Conservation (phyloP, 2,329 filamentous ascomycete species). For the Arthrocladium fulminans region DNA sequence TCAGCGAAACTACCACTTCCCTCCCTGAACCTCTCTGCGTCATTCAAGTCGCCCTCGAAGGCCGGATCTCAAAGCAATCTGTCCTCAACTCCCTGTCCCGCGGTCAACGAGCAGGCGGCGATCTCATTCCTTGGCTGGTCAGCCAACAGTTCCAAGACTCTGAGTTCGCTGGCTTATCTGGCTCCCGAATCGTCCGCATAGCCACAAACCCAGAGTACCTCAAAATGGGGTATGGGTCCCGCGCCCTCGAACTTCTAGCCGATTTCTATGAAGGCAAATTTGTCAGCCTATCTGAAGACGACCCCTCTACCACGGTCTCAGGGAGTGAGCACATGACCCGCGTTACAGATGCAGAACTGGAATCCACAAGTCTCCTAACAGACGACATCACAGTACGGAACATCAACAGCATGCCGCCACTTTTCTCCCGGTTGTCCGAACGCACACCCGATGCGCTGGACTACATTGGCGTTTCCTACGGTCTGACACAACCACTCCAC, state of each 20-base stretch:
- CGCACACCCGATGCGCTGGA: slow-evolving; percentile 71
- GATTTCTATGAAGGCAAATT: slow-evolving; percentile 97
- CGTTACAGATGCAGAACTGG: slow-evolving; percentile 73
- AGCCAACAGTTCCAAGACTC: slow-evolving; percentile 98
- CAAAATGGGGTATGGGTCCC: slow-evolving; percentile 86
- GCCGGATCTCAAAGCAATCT: slow-evolving; percentile 86
- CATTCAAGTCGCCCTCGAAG: slow-evolving; percentile 87
- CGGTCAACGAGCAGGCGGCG: slow-evolving; percentile 80
- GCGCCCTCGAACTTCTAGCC: slow-evolving; percentile 73
- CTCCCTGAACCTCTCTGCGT: slow-evolving; percentile 91
- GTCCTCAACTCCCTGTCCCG: slow-evolving; percentile 82
- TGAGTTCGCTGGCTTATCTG: slow-evolving; percentile 87
- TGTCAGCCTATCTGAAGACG: slow-evolving; percentile 67
- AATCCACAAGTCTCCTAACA: slow-evolving; percentile 64
- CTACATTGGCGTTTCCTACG: slow-evolving; percentile 93
- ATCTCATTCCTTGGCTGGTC: slow-evolving; percentile 94
- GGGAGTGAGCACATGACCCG: slow-evolving; percentile 58
- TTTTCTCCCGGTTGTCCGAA: slow-evolving; percentile 83
- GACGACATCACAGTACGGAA: slow-evolving; percentile 88
- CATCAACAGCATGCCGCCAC: slow-evolving; percentile 80
- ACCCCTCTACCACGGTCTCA: slow-evolving; percentile 34
- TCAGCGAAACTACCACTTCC: slow-evolving; percentile 64
- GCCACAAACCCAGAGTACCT: slow-evolving; percentile 92
- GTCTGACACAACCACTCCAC: slow-evolving; percentile 75
- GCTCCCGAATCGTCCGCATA: slow-evolving; percentile 84